Base-by-base conservation (phyloP, 768 basidiomycete genomes). In the Pholiota microspora region DNA sequence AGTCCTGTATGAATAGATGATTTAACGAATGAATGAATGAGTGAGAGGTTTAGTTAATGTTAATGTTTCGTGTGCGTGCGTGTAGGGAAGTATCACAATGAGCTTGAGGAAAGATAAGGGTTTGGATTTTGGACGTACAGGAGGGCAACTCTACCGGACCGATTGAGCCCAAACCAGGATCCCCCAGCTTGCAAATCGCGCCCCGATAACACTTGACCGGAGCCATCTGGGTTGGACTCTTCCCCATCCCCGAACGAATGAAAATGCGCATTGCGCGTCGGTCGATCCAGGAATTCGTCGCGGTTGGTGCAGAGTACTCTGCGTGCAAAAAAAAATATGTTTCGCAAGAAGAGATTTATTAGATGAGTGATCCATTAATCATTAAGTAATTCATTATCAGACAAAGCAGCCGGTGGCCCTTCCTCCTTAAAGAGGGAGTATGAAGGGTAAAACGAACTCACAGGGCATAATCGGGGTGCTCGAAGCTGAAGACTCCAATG, bases 391-490 rank as follows among this genome's bases (percentile, higher is more conserved):
- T 16, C 13, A 49, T 49, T 45, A 21, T 28, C 35, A 57, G 27
- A 16, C 29, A 24, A 51, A 57, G 16, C n/a, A n/a, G n/a, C n/a
- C n/a, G n/a, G n/a, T n/a, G n/a, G n/a, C n/a, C n/a, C n/a, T n/a
- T n/a, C n/a, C n/a, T n/a, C n/a, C n/a, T n/a, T n/a, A n/a, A n/a
- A n/a, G n/a, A n/a, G n/a, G 38, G 6, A 51, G 58, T 52, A 54
- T 36, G 60, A 55, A 23, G 54, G 51, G 55, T 55, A 29, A 59
- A 58, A 60, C 52, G 28, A 25, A 76, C 85, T 72, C 70, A 92
- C 91, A 93, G 78, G 8, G 89, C 83, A 65, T 91, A 93, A 44
- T 85, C 82, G 24, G 84, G 83, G 64, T 89, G 85, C 47, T 88
- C 81, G 2, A 92, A 76, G 51, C 88, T 80, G 83, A 86, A 92